Percentiles rank a stretch among this genome's conserved stretches.
Evolutionary conservation across 73 alveolate genomes (phyloP).

Genomic region (Halteria grandinella): DNA sequence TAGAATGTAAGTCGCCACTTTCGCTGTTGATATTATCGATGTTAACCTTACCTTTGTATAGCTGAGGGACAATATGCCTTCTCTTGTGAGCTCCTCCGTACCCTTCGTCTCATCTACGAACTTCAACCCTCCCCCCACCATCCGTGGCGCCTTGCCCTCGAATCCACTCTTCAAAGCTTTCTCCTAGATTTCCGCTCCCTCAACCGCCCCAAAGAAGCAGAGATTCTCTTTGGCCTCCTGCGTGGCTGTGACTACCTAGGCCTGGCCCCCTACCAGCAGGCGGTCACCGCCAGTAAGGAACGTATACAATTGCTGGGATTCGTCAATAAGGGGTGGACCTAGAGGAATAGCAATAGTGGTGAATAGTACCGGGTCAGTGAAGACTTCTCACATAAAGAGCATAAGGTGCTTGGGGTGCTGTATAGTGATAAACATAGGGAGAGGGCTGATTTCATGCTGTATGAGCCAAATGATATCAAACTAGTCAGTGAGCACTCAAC

Average conservation of each 20-base stretch:
- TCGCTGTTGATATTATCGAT: too few relatives aligned
- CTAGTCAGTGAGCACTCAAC: constrained; percentile 9
- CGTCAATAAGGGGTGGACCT: constrained; percentile 25
- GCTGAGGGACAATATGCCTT: constrained; percentile 63
- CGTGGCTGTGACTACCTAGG: constrained; percentile 52
- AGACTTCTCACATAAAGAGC: constrained; percentile 31
- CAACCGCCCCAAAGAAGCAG: constrained; percentile 45
- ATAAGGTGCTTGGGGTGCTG: constrained; percentile 24
- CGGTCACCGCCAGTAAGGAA: constrained; percentile 33
- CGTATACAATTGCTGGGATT: constrained; percentile 30
- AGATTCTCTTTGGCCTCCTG: constrained; percentile 37
- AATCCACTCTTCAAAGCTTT: constrained; percentile 7
- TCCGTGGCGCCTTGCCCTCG: constrained; percentile 43
- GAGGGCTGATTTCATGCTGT: constrained; percentile 17
- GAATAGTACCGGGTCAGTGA: constrained; percentile 23
- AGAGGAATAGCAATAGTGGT: not conserved
- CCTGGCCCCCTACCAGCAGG: constrained; percentile 41
- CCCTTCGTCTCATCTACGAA: constrained; percentile 41
- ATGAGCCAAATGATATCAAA: constrained; percentile 31
- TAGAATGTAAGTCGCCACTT: too few relatives aligned
- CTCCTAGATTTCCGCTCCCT: constrained; percentile 11
- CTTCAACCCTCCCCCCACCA: constrained; percentile 9
- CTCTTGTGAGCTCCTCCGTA: constrained; percentile 48
- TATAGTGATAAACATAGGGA: constrained; percentile 43
- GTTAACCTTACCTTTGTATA: too few relatives aligned